Base-by-base conservation (phyloP, 495 filamentous ascomycete genomes). In the Aspergillus saccharolyticus region DNA sequence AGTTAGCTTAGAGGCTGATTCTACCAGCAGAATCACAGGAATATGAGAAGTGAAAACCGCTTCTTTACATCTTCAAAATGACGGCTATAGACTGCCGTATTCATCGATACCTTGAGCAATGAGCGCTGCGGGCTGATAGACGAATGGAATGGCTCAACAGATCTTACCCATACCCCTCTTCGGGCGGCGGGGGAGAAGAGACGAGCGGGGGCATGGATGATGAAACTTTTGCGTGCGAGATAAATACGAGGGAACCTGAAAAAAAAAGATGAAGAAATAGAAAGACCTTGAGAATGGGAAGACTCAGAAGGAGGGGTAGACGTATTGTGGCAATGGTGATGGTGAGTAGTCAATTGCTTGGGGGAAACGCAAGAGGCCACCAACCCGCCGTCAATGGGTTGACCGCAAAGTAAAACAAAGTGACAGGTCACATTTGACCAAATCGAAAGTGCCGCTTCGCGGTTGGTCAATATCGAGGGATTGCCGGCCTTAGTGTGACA, bases 371-470 rank as follows among this genome's bases (percentile, higher is more conserved):
- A 22, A 9, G 22, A n/a, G n/a, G n/a, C n/a, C n/a, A n/a, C n/a
- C 44, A 47, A 21, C n/a, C 22, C 20, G 30, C 44, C 17, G 44
- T 49, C 19, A 28, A 12, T 21, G 44, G n/a, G 42, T 55, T 56
- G 58, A 60, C 58, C 52, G 54, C 54, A 56, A 43, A 12, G 44
- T 47, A 28, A 4, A 28, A 28, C 3, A 28, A 61, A 56, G 48
- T 49, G 59, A 61, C 53, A 44, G 53, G 54, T 61, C 59, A 61
- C 28, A 61, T 61, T 61, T 53, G 54, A 61, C 56, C 42, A 52
- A 53, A 59, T 55, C 46, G 22, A 33, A 39, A 39, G 12, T 39
- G 33, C 33, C 33, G 33, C 33, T 39, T 39, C 10, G 4, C 6
- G 5, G 33, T 2, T 39, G 33, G 33, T 9, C 42, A 39, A 8